These are phyloP conservation scores for Cryptosporidium sp. DNA, from an alignment of 169 alveolate species.

Conservation along the genomic window DNA sequence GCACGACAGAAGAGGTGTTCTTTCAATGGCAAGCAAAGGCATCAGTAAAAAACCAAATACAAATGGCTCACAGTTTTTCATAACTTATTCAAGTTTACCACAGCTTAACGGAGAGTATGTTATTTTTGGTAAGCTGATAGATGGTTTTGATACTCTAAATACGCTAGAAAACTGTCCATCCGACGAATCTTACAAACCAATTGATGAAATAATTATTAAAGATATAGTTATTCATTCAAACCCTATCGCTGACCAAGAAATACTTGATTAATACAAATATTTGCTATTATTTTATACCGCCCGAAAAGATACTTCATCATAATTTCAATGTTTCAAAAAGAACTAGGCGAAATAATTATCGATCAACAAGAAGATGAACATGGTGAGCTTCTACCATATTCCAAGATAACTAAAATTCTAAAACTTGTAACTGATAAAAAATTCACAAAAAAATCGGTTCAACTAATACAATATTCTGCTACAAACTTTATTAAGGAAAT, in stretches of 20 bases:
- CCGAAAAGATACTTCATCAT: background rate
- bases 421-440: constrained; percentile 27
- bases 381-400: constrained; percentile 19
- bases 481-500: constrained; percentile 28
- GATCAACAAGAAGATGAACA: background rate
- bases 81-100: constrained; percentile 91
- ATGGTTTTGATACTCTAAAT: constrained; percentile 92
- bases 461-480: constrained; percentile 10
- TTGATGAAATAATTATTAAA: constrained; percentile 83
- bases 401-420: constrained; percentile 20
- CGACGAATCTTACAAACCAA: constrained; percentile 85
- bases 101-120: constrained; percentile 92
- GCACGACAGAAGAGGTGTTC: constrained; percentile 90
- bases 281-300: background rate
- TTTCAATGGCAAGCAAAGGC: constrained; percentile 93
- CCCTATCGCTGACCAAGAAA: constrained; percentile 70
- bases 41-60: constrained; percentile 84
- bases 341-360: background rate
- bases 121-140: constrained; percentile 92
- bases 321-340: background rate
- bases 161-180: constrained; percentile 86
- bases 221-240: constrained; percentile 71
- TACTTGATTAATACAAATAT: background rate
- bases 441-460: constrained; percentile 32
- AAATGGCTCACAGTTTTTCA: constrained; percentile 93